Percentiles rank a stretch among this genome's conserved stretches.
Conservation (phyloP, 257 asterid genomes). For the Lycium ferocissimum region DNA sequence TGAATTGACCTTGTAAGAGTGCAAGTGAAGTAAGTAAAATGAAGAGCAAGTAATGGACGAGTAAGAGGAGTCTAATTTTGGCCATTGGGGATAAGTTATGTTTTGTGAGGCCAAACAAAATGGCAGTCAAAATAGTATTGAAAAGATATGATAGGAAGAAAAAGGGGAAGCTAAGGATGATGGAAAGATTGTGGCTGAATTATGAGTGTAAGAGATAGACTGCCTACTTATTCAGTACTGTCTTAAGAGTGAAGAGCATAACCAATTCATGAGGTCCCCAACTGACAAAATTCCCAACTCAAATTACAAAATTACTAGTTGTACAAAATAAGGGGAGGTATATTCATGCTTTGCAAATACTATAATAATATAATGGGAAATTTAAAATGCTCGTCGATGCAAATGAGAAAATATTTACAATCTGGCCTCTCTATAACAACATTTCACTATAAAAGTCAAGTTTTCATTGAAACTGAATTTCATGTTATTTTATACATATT, state of each 20-base stretch:
- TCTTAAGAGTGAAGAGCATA: conserved; percentile 37
- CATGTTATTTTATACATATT: too few species aligned
- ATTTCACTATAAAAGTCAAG: too few species aligned
- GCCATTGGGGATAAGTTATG: conserved; percentile 44
- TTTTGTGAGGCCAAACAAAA: conserved; percentile 30
- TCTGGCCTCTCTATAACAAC: too few species aligned
- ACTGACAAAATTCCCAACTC: conserved; percentile 50
- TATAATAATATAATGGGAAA: neutral
- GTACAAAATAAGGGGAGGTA: neutral
- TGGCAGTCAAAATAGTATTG: conserved; percentile 15
- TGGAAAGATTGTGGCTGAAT: conserved; percentile 55
- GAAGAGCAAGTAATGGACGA: conserved; percentile 47
- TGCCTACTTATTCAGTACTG: conserved; percentile 49
- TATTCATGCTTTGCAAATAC: neutral
- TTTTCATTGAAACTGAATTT: too few species aligned
- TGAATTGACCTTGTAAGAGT: conserved; percentile 54
- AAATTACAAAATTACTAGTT: neutral
- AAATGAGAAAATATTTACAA: too few species aligned
- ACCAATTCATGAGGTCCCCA: conserved; percentile 66
- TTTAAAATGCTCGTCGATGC: too few species aligned
- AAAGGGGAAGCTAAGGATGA: conserved; percentile 33
- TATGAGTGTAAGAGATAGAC: conserved; percentile 66
- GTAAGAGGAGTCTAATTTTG: conserved; percentile 28
- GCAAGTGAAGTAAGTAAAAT: conserved; percentile 46
- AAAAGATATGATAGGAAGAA: conserved; percentile 45